Evolutionary conservation across 805 yeast genomes (phyloP), one percentile per base, ranked within the genome.

Genomic region (Priceomyces fermenticarens): DNA sequence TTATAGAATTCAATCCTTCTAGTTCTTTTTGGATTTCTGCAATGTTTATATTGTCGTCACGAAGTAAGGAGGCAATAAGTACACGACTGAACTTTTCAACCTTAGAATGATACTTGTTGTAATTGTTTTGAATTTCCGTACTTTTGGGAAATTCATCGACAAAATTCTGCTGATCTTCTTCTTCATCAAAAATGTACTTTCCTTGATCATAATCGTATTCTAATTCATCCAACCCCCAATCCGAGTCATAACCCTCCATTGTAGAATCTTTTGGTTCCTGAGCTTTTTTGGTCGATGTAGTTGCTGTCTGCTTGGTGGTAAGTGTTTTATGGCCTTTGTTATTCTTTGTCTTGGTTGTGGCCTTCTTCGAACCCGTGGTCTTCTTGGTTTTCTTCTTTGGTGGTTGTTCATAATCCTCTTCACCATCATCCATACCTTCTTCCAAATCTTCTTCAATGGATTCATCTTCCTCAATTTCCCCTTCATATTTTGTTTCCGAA

Each of bases 181-280:
- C 56, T 28, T 57, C 49, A 9, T 65, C 69, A 44, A 58, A 70
- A 3, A 70, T 63, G 46, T 57, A 67, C 48, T 69, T 60, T 2
- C 67, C 69, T 23, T 40, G 39, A 13, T 54, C 42, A 14, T 36
- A 40, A 35, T 55, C 52, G 40, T 52, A 63, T 10, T 53, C 42
- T n/a, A 63, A 55, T n/a, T 63, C 70, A 10, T 66, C 73, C 11
- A 69, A 42, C 5, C 75, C 75, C 75, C 75, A 70, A 53, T 70
- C 75, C 6, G 67, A 54, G 39, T 64, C 66, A 32, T 63, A 58
- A 14, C 54, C 60, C 30, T 40, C 51, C 38, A 40, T 42, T 30
- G 46, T 44, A 10, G 43, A 12, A 26, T 31, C 44, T 34, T 41
- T 39, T 12, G 47, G 44, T 36, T 41, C 43, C 43, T 8, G 39